Evolutionary conservation across 202 grass and related monocot genomes (phyloP), one percentile per base, ranked within the genome.

Genomic region (Brachypodium distachyon): DNA sequence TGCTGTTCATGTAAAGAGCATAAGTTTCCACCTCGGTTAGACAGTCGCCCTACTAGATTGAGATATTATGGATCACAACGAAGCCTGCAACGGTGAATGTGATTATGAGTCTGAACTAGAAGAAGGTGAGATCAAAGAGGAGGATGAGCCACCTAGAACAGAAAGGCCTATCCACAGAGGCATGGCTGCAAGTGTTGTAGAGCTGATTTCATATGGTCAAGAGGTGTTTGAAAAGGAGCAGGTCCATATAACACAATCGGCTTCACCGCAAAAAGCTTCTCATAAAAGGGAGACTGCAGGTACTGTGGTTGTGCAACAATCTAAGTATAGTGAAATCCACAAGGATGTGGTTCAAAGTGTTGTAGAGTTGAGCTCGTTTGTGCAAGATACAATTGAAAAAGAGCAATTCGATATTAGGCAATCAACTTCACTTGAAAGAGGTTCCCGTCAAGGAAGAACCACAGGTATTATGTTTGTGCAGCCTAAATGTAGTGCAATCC

Each of bases 81-180:
- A 74, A 67, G 56, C 40, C 21, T 26, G 17, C 66, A 67, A 47
- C 47, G 61, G 51, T 67, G 25, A 47, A 77, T 22, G 31, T 77
- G 65, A 42, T 56, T 41, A 59, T 65, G 50, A 33, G 23, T n/a
- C 51, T 77, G 79, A 74, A 80, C 39, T 65, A 77, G 91, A 90
- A 86, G 79, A 90, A 88, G 82, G 79, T 48, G 76, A 86, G 44
- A 67, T 91, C 56, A 83, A 64, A 69, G 65, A 47, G 75, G 69
- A 40, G 50, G 72, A 82, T 50, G 28, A 32, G 7, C 49, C 68
- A 48, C 61, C 39, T 73, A 52, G 38, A 73, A 48, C 26, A 57
- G 39, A 32, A 65, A 73, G 25, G 12, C 21, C 59, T 73, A 42
- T 75, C 13, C 41, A 41, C 40, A 67, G 52, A 34, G 77, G 49